A percentile compares a stretch with the other conserved stretches of the same genome.
Evolutionary conservation across 2,329 filamentous ascomycete genomes (phyloP).

Genomic region (Fonsecaea erecta): DNA sequence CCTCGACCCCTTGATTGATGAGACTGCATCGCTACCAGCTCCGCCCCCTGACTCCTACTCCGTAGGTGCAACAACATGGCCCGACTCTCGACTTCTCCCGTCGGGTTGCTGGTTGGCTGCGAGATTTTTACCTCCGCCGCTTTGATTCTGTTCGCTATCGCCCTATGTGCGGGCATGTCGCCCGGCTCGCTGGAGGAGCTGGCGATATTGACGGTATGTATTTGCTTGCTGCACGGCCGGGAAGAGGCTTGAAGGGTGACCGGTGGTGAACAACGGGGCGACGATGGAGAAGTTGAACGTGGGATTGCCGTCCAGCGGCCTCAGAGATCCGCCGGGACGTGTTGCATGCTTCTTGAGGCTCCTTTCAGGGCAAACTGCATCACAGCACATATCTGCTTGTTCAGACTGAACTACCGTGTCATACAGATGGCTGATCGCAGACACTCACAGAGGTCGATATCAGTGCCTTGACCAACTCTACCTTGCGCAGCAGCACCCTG

Average conservation of each 20-base stretch:
- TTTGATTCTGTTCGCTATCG: constrained; percentile 4
- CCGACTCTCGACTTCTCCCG: neutral
- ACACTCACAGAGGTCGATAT: constrained; percentile 5
- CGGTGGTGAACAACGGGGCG: neutral
- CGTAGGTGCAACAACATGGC: neutral
- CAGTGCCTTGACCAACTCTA: neutral
- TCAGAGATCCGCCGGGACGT: no score
- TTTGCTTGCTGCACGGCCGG: neutral
- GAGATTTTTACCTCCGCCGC: neutral
- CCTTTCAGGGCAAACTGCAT: no score
- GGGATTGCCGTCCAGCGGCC: no score
- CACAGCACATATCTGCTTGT: no score
- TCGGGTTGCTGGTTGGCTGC: constrained; percentile 2
- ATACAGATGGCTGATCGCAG: neutral
- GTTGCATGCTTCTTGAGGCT: no score
- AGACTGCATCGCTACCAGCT: neutral
- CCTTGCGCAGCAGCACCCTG: neutral
- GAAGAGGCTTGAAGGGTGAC: neutral
- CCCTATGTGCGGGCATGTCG: constrained; percentile 6
- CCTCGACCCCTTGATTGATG: neutral
- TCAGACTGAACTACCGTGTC: neutral
- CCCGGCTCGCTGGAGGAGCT: neutral
- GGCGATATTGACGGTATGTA: constrained; percentile 10
- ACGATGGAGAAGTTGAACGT: neutral
- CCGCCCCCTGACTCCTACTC: neutral